These are phyloP conservation scores for Populus pruinosa DNA, from an alignment of 345 rosid genomes.

Conservation along the genomic window DNA sequence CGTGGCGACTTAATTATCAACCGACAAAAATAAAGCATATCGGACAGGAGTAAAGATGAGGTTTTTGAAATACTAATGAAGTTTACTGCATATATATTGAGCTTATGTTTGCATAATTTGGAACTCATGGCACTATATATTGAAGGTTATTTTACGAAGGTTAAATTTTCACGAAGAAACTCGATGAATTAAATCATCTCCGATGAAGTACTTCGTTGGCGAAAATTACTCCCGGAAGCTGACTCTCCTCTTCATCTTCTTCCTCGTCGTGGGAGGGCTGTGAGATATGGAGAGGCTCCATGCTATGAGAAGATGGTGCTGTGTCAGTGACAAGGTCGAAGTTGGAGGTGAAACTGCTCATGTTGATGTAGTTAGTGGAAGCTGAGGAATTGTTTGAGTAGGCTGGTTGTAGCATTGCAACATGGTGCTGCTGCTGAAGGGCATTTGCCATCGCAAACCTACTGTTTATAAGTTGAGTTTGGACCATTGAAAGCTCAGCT, in stretches of 20 bases:
- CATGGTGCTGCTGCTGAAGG: slow-evolving; percentile 44
- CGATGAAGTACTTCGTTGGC: slow-evolving; percentile 40
- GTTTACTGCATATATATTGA: too few species aligned
- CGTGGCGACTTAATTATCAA: too few species aligned
- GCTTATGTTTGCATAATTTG: too few species aligned
- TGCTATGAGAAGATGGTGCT: slow-evolving; percentile 48
- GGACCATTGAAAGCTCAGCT: slow-evolving; percentile 81
- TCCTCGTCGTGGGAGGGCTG: slow-evolving; percentile 46
- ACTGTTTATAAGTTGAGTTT: slow-evolving; percentile 69
- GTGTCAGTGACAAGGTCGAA: slow-evolving; percentile 50
- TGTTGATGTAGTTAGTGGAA: slow-evolving; percentile 62
- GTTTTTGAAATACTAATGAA: too few species aligned
- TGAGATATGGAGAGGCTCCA: slow-evolving; percentile 47
- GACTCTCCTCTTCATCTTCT: slow-evolving; percentile 65
- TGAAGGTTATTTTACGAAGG: too few species aligned
- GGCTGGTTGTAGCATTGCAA: slow-evolving; percentile 60
- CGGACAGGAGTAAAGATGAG: too few species aligned
- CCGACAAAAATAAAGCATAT: too few species aligned
- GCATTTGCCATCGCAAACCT: slow-evolving; percentile 67
- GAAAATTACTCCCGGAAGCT: slow-evolving; percentile 32
- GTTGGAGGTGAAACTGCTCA: slow-evolving; percentile 42
- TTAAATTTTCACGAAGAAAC: background rate
- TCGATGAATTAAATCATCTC: slow-evolving; percentile 25
- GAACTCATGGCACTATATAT: too few species aligned
- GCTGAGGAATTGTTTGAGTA: slow-evolving; percentile 93